phyloP scores from a whole-genome alignment of 805 yeast genomes.

The Zygosaccharomyces kombuchaensis region DNA sequence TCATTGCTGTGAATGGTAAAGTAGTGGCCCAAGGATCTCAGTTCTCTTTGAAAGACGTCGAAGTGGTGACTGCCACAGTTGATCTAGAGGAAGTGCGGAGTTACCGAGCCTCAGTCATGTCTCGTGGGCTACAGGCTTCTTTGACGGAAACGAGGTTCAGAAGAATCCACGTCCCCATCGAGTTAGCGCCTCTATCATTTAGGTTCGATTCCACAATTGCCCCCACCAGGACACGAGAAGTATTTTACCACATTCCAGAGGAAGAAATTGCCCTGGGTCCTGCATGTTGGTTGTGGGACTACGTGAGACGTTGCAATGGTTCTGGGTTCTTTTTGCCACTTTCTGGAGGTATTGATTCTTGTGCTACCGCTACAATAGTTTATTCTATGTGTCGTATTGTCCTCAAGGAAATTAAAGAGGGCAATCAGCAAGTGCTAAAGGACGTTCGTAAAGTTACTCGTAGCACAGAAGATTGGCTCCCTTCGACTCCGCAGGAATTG shows the following conservation, averaged over 20 bases:
- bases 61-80: constrained; percentile 91
- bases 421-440: constrained; percentile 66
- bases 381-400: constrained; percentile 92
- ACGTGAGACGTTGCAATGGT: constrained; percentile 81
- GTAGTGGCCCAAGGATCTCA: constrained; percentile 93
- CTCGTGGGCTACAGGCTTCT: constrained; percentile 69
- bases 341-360: constrained; percentile 96
- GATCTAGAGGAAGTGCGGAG: constrained; percentile 88
- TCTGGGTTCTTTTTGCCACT: constrained; percentile 91
- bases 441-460: constrained; percentile 73
- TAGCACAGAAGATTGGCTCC: constrained; percentile 55
- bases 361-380: constrained; percentile 94
- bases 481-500: constrained; percentile 69
- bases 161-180: constrained; percentile 57
- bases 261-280: constrained; percentile 98
- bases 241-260: constrained; percentile 74
- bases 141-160: constrained; percentile 38
- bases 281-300: constrained; percentile 99
- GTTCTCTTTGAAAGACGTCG: constrained; percentile 86
- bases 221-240: constrained; percentile 51
- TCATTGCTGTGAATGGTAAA: constrained; percentile 86
- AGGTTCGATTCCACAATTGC: constrained; percentile 56
- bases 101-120: constrained; percentile 64
- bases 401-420: constrained; percentile 58
- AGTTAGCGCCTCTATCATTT: constrained; percentile 56